Conservation (phyloP, 768 basidiomycete genomes). For the Candolleomyces eurysporus region DNA sequence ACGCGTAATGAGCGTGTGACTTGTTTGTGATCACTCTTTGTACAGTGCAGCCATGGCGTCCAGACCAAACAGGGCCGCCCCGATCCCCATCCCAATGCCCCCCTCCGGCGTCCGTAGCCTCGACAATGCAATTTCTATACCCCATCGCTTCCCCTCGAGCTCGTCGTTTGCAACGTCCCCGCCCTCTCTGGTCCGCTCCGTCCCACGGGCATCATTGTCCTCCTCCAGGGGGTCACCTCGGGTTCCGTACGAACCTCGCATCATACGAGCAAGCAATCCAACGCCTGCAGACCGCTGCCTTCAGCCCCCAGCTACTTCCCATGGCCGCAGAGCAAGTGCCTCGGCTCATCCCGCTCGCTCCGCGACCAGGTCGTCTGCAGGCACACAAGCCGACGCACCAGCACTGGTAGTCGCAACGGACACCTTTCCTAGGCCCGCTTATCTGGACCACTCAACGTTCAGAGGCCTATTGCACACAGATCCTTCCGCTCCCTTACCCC, state of each 20-base stretch:
- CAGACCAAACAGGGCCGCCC: constrained; percentile 60
- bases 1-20: constrained; percentile 23
- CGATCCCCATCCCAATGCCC: constrained; percentile 63
- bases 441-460: constrained; percentile 75
- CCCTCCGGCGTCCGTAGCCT: constrained; percentile 51
- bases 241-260: constrained; percentile 58
- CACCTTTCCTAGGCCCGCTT: constrained; percentile 64
- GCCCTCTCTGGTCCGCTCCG: constrained; percentile 41
- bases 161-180: constrained; percentile 22
- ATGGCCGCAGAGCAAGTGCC: constrained; percentile 20
- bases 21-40: not conserved
- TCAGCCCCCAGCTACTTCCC: constrained; percentile 36
- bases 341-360: constrained; percentile 15
- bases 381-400: constrained; percentile 25
- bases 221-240: constrained; percentile 19
- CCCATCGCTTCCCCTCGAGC: constrained; percentile 37
- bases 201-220: constrained; percentile 31
- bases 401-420: constrained; percentile 28
- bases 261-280: constrained; percentile 52
- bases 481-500: constrained; percentile 31
- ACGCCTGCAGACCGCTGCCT: constrained; percentile 42
- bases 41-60: constrained; percentile 22
- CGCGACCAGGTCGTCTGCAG: constrained; percentile 23
- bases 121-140: constrained; percentile 65
- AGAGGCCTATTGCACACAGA: constrained; percentile 68